Percentiles rank a stretch among this genome's conserved stretches.
Evolutionary conservation across 495 filamentous ascomycete species (phyloP).

Genomic region (Lophiostoma macrostomum): DNA sequence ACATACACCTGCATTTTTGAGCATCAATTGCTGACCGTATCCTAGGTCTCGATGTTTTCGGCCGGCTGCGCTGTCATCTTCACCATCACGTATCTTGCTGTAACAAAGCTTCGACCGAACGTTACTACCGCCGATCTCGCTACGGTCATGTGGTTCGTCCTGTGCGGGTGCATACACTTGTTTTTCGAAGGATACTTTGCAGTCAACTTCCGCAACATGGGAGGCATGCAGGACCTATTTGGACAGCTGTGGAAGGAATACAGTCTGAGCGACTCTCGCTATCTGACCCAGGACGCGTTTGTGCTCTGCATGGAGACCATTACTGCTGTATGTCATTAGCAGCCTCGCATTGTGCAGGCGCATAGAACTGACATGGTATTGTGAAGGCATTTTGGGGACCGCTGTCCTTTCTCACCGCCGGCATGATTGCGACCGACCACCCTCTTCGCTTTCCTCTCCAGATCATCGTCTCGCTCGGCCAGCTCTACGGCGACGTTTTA

Average conservation of each 20-base stretch:
- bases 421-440: constrained; percentile 56
- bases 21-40: no score
- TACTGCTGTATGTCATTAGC: constrained; percentile 60
- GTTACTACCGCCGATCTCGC: constrained; percentile 49
- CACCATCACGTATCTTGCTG: constrained; percentile 45
- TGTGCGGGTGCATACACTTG: constrained; percentile 65
- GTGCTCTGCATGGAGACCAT: constrained; percentile 82
- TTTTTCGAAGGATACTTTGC: constrained; percentile 87
- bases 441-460: constrained; percentile 69
- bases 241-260: constrained; percentile 91
- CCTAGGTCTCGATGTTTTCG: constrained; percentile 50
- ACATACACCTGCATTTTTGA: no score
- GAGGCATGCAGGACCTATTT: constrained; percentile 58
- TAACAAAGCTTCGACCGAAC: constrained; percentile 44
- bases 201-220: constrained; percentile 61
- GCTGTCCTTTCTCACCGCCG: constrained; percentile 66
- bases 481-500: constrained; percentile 80
- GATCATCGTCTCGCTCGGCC: constrained; percentile 67
- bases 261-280: constrained; percentile 76
- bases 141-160: constrained; percentile 60
- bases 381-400: constrained; percentile 71
- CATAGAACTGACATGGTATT: constrained; percentile 8
- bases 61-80: constrained; percentile 47
- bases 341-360: background rate
- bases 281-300: constrained; percentile 73